Percentiles rank a stretch among this genome's conserved stretches.
phyloP scores from a whole-genome alignment of 129 eudicot species.

The Deinandra increscens region DNA sequence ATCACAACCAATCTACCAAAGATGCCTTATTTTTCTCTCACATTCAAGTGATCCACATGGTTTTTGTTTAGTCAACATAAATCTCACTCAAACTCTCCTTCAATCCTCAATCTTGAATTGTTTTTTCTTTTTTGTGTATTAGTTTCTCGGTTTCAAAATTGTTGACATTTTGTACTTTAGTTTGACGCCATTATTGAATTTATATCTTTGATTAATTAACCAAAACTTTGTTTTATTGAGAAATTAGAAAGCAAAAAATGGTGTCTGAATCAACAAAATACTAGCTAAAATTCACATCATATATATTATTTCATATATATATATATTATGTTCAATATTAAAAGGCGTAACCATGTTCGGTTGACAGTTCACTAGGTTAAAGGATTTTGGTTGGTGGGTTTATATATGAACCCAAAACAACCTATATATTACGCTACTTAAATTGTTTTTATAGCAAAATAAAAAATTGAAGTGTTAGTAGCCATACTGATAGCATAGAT shows the following conservation, averaged over 20 bases:
- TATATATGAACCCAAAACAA: too few relatives aligned
- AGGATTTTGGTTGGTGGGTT: too few relatives aligned
- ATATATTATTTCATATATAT: too few relatives aligned
- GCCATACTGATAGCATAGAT: too few relatives aligned
- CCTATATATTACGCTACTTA: too few relatives aligned
- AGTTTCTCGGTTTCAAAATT: slow-evolving; percentile 26
- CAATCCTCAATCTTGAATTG: slow-evolving; percentile 23
- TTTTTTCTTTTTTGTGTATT: slow-evolving; percentile 18
- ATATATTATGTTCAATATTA: too few relatives aligned
- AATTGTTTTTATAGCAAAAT: too few relatives aligned
- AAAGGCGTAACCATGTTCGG: too few relatives aligned
- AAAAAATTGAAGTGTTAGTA: too few relatives aligned
- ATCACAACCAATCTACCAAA: slow-evolving; percentile 38
- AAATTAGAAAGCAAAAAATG: slow-evolving; percentile 17
- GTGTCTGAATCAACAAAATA: background rate
- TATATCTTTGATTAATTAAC: background rate
- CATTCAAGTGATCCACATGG: slow-evolving; percentile 40
- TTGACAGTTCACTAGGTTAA: too few relatives aligned
- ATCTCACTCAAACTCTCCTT: slow-evolving; percentile 30
- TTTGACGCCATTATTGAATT: slow-evolving; percentile 26
- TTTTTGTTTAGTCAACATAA: slow-evolving; percentile 31
- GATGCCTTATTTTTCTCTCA: slow-evolving; percentile 28
- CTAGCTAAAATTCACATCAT: background rate
- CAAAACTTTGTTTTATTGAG: background rate
- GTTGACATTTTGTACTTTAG: slow-evolving; percentile 30